Percentiles rank a stretch among this genome's conserved stretches.
Evolutionary conservation across 192 early-diverging fungal species (phyloP).

Genomic region (Dispira parvispora): DNA sequence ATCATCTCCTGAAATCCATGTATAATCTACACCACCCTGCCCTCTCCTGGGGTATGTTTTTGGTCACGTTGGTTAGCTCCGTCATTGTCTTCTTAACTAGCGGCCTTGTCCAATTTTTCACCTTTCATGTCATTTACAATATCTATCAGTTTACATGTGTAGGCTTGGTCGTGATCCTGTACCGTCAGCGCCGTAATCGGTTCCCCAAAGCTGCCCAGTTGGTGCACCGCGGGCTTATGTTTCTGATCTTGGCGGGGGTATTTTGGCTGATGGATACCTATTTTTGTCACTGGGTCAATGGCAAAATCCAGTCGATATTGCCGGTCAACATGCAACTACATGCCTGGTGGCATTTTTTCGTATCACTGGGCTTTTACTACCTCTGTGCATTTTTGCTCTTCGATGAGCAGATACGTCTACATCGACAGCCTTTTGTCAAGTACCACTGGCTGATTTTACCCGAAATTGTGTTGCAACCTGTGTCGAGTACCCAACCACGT

Average conservation of each 20-base stretch:
- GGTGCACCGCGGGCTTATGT: constrained; percentile 19
- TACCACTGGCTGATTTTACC: constrained; percentile 20
- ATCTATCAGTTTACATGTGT: constrained; percentile 14
- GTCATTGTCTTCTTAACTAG: constrained; percentile 24
- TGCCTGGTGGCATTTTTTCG: constrained; percentile 46
- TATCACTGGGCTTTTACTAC: constrained; percentile 36
- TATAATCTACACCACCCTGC: constrained; percentile 22
- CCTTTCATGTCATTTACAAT: constrained; percentile 26
- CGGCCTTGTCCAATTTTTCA: constrained; percentile 25
- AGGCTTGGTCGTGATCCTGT: constrained; percentile 12
- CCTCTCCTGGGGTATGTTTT: constrained; percentile 19
- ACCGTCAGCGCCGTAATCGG: constrained; percentile 13
- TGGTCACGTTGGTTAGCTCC: constrained; percentile 24
- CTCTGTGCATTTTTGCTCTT: constrained; percentile 35
- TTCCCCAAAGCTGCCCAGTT: constrained; percentile 18
- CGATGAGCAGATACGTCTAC: constrained; percentile 23
- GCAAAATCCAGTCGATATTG: constrained; percentile 23
- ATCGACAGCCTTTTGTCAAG: constrained; percentile 20
- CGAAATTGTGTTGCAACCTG: background rate
- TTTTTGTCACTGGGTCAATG: constrained; percentile 26
- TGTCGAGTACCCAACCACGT: background rate
- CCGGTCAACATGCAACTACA: constrained; percentile 38
- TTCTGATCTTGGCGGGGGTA: constrained; percentile 15
- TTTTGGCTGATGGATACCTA: constrained; percentile 28
- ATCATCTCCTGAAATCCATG: constrained; percentile 25